A percentile compares a stretch with the other conserved stretches of the same genome.
Conservation (phyloP, 1,284 basidiomycete species). For the Sphagnurus paluster region DNA sequence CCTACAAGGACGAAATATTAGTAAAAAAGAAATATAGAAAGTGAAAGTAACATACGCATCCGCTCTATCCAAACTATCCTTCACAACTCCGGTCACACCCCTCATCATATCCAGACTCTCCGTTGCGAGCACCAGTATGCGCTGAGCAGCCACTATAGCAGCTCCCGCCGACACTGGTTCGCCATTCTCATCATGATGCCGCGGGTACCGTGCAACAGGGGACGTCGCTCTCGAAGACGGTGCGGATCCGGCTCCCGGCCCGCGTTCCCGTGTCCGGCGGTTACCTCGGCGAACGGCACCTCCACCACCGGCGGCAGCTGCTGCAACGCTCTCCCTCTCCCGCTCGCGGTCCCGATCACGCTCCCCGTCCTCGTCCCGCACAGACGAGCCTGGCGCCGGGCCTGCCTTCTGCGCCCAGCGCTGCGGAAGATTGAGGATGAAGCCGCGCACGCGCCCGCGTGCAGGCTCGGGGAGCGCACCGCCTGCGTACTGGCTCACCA, state of each 20-base stretch:
- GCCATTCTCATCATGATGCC: conserved; percentile 20
- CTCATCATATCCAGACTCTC: conserved; percentile 92
- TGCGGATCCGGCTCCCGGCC: conserved; percentile 27
- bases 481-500: conserved; percentile 86
- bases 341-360: conserved; percentile 15
- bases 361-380: conserved; percentile 20
- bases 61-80: conserved; percentile 85
- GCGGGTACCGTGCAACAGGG: conserved; percentile 20
- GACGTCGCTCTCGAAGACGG: conserved; percentile 33
- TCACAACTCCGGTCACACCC: conserved; percentile 83
- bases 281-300: conserved; percentile 28
- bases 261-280: conserved; percentile 32
- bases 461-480: conserved; percentile 86
- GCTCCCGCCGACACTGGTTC: conserved; percentile 48
- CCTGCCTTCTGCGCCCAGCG: conserved; percentile 62
- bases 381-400: conserved; percentile 13
- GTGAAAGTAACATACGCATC: conserved; percentile 64
- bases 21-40: conserved; percentile 3
- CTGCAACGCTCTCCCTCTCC: conserved; percentile 33
- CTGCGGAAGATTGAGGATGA: conserved; percentile 81
- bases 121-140: conserved; percentile 82
- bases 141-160: conserved; percentile 74
- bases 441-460: conserved; percentile 71
- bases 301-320: conserved; percentile 39
- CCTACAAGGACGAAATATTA: conserved; percentile 32